Conservation (phyloP, 2,329 filamentous ascomycete genomes). For the Aspergillus latus region DNA sequence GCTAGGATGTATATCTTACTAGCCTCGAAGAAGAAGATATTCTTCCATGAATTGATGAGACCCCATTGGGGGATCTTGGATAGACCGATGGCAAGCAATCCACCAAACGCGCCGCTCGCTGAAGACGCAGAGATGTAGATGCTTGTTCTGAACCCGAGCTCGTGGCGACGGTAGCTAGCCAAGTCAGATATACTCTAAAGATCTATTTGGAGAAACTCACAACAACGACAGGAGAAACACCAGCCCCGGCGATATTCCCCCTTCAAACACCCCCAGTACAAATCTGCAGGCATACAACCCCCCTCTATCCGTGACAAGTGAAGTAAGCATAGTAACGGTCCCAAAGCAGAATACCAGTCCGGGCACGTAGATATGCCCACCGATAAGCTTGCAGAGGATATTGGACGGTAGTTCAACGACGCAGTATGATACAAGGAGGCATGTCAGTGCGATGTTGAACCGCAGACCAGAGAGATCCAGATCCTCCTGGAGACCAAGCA, state of each 20-base stretch:
- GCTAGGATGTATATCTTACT: not conserved
- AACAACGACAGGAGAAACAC: conserved; percentile 12
- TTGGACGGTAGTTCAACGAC: conserved; percentile 11
- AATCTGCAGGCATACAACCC: conserved; percentile 9
- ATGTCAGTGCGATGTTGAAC: conserved; percentile 34
- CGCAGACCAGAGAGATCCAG: conserved; percentile 28
- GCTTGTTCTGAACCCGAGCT: conserved; percentile 13
- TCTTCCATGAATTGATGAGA: conserved; percentile 11
- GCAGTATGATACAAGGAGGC: conserved; percentile 5
- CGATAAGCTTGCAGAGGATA: conserved; percentile 10
- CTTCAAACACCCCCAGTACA: conserved; percentile 8
- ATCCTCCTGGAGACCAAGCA: conserved; percentile 28
- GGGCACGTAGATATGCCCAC: conserved; percentile 8
- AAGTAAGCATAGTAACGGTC: conserved; percentile 6
- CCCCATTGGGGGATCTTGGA: conserved; percentile 8
- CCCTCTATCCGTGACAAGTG: conserved; percentile 1
- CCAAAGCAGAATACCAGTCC: conserved; percentile 8
- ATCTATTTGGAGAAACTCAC: not conserved
- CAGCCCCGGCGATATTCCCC: conserved; percentile 7
- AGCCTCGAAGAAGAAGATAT: conserved; percentile 18
- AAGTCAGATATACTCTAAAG: not conserved
- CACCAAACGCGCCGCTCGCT: conserved; percentile 15
- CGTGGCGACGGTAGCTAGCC: conserved; percentile 14
- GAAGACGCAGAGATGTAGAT: conserved; percentile 18
- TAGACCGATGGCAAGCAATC: conserved; percentile 11